Evolutionary conservation across 768 basidiomycete genomes (phyloP).

Genomic region (Panus rudis): DNA sequence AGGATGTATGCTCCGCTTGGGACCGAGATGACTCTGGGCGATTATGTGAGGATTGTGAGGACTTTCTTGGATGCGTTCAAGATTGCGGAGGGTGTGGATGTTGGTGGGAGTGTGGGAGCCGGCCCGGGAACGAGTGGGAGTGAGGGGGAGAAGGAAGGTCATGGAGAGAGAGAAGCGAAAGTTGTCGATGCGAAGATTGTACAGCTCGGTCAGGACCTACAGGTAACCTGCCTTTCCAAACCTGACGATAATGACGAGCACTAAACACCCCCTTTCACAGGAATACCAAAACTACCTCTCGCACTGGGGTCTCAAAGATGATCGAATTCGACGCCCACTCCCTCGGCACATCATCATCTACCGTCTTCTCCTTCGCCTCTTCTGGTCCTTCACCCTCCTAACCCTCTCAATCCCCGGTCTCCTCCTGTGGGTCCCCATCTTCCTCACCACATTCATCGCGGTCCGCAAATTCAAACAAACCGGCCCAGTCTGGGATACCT

Average conservation of each 20-base stretch:
- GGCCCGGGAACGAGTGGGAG: conserved; percentile 4
- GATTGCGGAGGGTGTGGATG: conserved; percentile 13
- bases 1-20: conserved; percentile 85
- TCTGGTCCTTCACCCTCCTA: conserved; percentile 58
- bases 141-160: conserved; percentile 9
- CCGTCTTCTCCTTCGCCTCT: conserved; percentile 58
- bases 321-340: conserved; percentile 68
- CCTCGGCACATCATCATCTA: conserved; percentile 44
- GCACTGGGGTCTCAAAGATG: conserved; percentile 72
- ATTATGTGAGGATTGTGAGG: conserved; percentile 71
- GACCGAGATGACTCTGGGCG: conserved; percentile 77
- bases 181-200: conserved; percentile 21
- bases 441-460: conserved; percentile 59
- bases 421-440: conserved; percentile 77
- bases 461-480: conserved; percentile 74
- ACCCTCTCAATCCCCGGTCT: conserved; percentile 69
- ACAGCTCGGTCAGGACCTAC: conserved; percentile 42
- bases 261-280: too few species aligned
- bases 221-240: conserved; percentile 34
- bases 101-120: too few species aligned
- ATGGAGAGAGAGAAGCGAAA: conserved; percentile 10
- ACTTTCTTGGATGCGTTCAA: conserved; percentile 77
- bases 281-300: conserved; percentile 68
- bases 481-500: conserved; percentile 79
- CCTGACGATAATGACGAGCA: not conserved